phyloP scores from a whole-genome alignment of 495 filamentous ascomycete genomes.

The Geoglossum glabrum region DNA sequence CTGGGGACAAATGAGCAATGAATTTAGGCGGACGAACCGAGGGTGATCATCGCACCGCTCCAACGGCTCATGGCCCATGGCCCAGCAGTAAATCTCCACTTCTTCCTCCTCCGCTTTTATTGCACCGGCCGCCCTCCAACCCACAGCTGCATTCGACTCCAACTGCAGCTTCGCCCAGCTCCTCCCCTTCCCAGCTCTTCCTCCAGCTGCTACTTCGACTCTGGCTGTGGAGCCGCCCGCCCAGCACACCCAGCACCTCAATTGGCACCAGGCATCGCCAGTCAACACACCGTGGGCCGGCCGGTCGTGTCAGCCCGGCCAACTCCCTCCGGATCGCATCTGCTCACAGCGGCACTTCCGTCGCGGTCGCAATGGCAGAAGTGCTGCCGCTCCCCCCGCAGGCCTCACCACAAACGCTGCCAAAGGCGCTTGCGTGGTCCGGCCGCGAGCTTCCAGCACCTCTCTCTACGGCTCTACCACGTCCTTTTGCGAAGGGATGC shows the following conservation, averaged over 20 bases:
- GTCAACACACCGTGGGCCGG: background rate
- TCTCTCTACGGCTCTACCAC: background rate
- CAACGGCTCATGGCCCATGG: too few species aligned
- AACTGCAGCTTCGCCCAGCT: too few species aligned
- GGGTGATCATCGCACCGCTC: background rate
- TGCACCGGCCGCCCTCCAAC: background rate
- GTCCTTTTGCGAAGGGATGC: background rate
- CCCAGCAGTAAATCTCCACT: too few species aligned
- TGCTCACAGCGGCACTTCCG: background rate
- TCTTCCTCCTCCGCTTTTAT: too few species aligned
- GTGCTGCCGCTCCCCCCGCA: background rate
- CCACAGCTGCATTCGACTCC: background rate
- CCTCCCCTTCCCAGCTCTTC: too few species aligned
- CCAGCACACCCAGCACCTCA: background rate
- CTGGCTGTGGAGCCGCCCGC: background rate
- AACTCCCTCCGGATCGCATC: background rate
- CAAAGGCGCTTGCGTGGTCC: background rate
- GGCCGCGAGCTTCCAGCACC: background rate
- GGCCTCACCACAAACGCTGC: background rate
- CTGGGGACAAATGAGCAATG: too few species aligned
- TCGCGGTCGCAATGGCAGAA: background rate
- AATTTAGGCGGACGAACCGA: background rate
- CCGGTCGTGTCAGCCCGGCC: too few species aligned
- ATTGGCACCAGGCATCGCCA: background rate
- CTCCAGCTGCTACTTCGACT: background rate